Evolutionary conservation across 805 yeast species (phyloP).

Genomic region (Starmerella riodocensis): DNA sequence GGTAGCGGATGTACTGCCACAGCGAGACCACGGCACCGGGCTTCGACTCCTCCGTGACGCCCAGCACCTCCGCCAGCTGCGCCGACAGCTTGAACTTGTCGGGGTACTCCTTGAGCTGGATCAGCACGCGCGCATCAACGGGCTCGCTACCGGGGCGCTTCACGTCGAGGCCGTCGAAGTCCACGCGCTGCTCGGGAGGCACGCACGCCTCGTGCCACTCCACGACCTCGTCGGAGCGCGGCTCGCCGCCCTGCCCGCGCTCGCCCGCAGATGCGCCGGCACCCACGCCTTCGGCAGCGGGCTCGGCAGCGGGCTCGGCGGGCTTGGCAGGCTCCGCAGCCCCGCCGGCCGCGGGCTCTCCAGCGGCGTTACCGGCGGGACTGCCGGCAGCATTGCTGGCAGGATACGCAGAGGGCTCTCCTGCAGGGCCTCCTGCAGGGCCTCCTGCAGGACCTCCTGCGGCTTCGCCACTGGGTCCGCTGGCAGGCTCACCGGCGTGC

Average conservation of each 20-base stretch:
- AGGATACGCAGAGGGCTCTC: neutral
- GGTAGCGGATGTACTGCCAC: constrained; percentile 65
- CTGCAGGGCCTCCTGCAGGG: neutral
- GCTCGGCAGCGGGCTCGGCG: neutral
- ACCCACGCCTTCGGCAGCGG: neutral
- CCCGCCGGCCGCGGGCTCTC: constrained; percentile 2
- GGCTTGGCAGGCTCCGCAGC: neutral
- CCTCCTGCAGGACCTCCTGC: neutral
- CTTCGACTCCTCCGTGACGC: constrained; percentile 66
- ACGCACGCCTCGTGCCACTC: constrained; percentile 70
- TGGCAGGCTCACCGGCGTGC: neutral
- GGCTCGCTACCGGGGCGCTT: constrained; percentile 62
- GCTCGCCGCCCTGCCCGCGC: neutral
- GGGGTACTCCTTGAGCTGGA: constrained; percentile 70
- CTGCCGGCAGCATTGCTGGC: neutral
- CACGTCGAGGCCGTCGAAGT: constrained; percentile 82
- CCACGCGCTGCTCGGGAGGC: constrained; percentile 29
- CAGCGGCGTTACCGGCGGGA: neutral
- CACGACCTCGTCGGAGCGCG: constrained; percentile 33
- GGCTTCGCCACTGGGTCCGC: neutral
- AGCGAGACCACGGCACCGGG: constrained; percentile 69
- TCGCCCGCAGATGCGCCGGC: neutral
- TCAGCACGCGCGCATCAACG: constrained; percentile 54
- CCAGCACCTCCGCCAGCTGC: constrained; percentile 56
- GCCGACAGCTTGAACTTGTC: constrained; percentile 51